Base-by-base conservation (phyloP, 495 filamentous ascomycete genomes). In the Penicillium paxilli region DNA sequence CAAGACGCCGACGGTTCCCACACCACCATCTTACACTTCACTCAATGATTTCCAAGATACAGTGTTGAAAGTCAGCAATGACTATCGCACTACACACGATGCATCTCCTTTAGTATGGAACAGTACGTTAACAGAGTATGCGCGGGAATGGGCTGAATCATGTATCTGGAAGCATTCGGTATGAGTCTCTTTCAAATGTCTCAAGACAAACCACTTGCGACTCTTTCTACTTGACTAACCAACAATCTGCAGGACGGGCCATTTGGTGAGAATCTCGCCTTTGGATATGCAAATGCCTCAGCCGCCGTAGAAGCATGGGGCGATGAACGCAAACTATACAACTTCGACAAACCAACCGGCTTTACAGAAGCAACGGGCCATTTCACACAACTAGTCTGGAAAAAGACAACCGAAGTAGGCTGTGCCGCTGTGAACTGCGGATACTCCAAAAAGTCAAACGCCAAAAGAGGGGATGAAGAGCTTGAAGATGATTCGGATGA, bases 351-450 rank as follows among this genome's bases (percentile, higher is more conserved):
- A 3, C 71, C 76, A 7, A 75, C 80, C 0, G 77, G 74, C 0
- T 92, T 88, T 65, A 71, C 55, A 7, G 78, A 88, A 54, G 59
- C 69, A 16, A 91, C 89, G n/a, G 90, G 89, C 0, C 90, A 95
- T 70, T 95, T 91, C 67, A 91, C 90, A 22, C 89, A 92, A 74
- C 65, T 95, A 38, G 89, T 93, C 1, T 95, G 90, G 90, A 83
- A 80, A 66, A 72, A 75, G 28, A 91, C 88, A 9, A 86, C 69
- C 17, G 68, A 77, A 40, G 81, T 92, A 0, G 90, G 90, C 7
- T 95, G 90, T 66, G 87, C 80, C 30, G 69, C 79, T 38, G 68
- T 74, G 49, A 66, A 83, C 51, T 93, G 90, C 52, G 78, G 73
- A 19, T 72, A 71, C 33, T 52, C 51, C 7, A 17, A 60, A 12